phyloP scores from a whole-genome alignment of 148 eudicot species.

The Vaccinium macrocarpon region DNA sequence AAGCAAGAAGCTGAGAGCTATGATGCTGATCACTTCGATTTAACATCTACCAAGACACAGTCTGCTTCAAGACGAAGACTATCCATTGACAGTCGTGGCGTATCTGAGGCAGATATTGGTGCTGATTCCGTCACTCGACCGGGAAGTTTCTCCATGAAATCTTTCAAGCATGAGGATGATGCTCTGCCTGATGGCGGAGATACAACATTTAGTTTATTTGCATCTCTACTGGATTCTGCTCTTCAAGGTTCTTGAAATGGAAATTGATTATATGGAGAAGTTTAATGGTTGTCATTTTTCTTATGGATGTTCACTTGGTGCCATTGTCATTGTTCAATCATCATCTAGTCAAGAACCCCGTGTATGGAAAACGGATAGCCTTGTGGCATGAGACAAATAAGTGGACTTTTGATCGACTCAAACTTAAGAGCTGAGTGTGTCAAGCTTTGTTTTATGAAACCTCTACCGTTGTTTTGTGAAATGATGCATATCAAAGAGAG shows the following conservation, averaged over 20 bases:
- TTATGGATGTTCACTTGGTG: neutral
- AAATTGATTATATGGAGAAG: neutral
- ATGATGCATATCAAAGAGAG: neutral
- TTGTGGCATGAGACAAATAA: neutral
- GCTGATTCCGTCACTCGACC: constrained; percentile 35
- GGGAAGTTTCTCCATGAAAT: constrained; percentile 55
- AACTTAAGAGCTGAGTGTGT: neutral
- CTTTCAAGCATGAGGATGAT: constrained; percentile 68
- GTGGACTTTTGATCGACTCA: neutral
- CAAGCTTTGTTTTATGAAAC: neutral
- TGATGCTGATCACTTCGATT: constrained; percentile 40
- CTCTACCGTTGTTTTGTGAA: neutral
- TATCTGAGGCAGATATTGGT: constrained; percentile 38
- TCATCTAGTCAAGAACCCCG: neutral
- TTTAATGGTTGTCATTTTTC: neutral
- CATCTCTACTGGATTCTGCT: constrained; percentile 82
- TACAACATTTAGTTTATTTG: constrained; percentile 67
- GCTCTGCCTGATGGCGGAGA: constrained; percentile 53
- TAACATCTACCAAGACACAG: constrained; percentile 50
- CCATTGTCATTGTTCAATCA: neutral
- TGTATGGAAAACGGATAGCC: neutral
- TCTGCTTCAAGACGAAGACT: constrained; percentile 55
- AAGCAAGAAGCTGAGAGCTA: constrained; percentile 72
- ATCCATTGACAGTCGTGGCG: constrained; percentile 39
- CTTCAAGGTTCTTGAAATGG: constrained; percentile 55